phyloP scores from a whole-genome alignment of 257 asterid species.

The Haberlea rhodopensis region DNA sequence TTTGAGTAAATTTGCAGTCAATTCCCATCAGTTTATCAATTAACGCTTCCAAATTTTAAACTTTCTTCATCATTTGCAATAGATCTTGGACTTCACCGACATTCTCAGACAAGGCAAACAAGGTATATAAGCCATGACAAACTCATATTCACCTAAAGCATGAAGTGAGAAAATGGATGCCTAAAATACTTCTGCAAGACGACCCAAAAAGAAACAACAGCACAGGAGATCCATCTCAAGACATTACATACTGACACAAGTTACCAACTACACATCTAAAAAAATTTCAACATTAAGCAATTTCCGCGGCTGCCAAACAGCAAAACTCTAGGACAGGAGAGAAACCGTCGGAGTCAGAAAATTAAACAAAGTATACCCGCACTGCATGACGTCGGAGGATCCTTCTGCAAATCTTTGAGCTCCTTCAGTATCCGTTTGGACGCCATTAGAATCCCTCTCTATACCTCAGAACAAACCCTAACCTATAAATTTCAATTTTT shows the following conservation, averaged over 20 bases:
- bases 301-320: not conserved
- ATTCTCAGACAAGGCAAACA: too few species aligned
- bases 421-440: not conserved
- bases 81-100: too few species aligned
- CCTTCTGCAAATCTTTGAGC: not conserved
- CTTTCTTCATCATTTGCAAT: too few species aligned
- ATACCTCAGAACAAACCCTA: not conserved
- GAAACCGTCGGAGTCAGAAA: not conserved
- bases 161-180: not conserved
- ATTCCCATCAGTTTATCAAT: too few species aligned
- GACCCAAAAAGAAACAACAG: not conserved
- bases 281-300: not conserved
- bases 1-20: too few species aligned
- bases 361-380: not conserved
- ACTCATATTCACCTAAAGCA: too few species aligned
- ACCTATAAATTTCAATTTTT: too few species aligned
- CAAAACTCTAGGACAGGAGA: not conserved
- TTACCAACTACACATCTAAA: not conserved
- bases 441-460: not conserved
- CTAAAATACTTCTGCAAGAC: too few species aligned
- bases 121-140: too few species aligned
- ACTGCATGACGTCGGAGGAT: not conserved
- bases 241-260: not conserved
- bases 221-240: not conserved
- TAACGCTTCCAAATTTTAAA: too few species aligned